Evolutionary conservation across 2,329 filamentous ascomycete species (phyloP), one percentile per base, ranked within the genome.

Genomic region (Pseudocercospora crystallina): DNA sequence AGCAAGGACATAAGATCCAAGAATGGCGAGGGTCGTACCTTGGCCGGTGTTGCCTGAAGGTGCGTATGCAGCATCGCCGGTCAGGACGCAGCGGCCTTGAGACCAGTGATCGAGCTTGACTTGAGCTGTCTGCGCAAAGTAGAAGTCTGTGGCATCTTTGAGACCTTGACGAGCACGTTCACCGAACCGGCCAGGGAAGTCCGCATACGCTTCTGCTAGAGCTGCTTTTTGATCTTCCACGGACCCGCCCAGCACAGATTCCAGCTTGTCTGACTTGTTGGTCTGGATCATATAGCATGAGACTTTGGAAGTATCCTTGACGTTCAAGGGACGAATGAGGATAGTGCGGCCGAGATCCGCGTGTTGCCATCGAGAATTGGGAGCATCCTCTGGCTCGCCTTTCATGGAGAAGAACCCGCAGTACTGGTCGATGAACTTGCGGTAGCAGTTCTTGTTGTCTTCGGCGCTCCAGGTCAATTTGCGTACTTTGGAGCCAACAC

Each of bases 111-210:
- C 54, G 54, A 74, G 64, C 39, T 67, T 69, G 38, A 74, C 65
- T 40, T 73, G 69, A 5, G 65, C 69, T n/a, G 72, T 60, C 13
- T 71, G 67, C 29, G 74, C 68, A 51, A 70, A 72, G 59, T 78
- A 78, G 56, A 76, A 77, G 47, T 78, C 71, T 0, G 71, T 58
- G 0, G 69, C 42, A 5, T 43, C 32, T 7, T 35, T 33, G 33
- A 60, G 51, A 3, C 45, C 54, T 26, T 43, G 14, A n/a, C 53
- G 14, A 8, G 47, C 39, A 8, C 57, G 32, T 13, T 36, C 32
- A 14, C 48, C 47, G 5, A 59, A 29, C 5, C 46, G 45, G 5
- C 56, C 56, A 13, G 43, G 41, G 31, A 56, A 46, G 14, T 49
- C 47, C 8, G 29, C 38, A 20, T 53, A 53, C 10, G 49, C 30